phyloP scores from a whole-genome alignment of 495 filamentous ascomycete species.

The Neurospora sp. region DNA sequence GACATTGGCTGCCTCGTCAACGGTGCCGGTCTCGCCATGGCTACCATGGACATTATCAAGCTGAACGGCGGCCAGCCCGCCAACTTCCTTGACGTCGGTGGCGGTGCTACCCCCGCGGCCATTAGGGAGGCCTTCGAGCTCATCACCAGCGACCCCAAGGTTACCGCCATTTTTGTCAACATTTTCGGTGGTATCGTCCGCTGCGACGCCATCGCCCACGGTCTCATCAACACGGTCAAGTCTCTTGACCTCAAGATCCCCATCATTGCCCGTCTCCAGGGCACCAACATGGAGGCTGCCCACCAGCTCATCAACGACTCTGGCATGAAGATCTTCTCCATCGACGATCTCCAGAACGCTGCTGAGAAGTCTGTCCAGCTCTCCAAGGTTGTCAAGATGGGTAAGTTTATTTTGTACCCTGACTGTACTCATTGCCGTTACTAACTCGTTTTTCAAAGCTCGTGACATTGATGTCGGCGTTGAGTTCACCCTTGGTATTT shows the following conservation, averaged over 20 bases:
- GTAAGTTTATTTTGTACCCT: constrained; percentile 35
- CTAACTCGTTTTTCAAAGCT: constrained; percentile 36
- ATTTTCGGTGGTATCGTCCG: constrained; percentile 99
- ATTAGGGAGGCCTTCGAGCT: constrained; percentile 97
- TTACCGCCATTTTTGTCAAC: constrained; percentile 98
- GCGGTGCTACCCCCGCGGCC: constrained; percentile 90
- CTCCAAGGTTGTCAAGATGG: constrained; percentile 98
- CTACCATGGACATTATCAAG: constrained; percentile 99
- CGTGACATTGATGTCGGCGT: constrained; percentile 97
- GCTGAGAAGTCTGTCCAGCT: constrained; percentile 98
- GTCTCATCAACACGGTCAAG: constrained; percentile 86
- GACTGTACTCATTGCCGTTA: no score
- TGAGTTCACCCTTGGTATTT: constrained; percentile 94
- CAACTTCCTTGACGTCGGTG: constrained; percentile 98
- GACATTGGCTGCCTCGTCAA: constrained; percentile 99
- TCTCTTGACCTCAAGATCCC: constrained; percentile 91
- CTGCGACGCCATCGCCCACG: constrained; percentile 95
- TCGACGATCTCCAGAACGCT: constrained; percentile 93
- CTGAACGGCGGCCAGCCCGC: constrained; percentile 92
- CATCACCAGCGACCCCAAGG: constrained; percentile 96
- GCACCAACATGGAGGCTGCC: constrained; percentile 96
- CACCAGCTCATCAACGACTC: constrained; percentile 95
- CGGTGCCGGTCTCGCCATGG: constrained; percentile 97
- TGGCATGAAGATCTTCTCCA: constrained; percentile 98
- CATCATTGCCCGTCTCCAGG: constrained; percentile 92